Evolutionary conservation across 768 basidiomycete species (phyloP).

Genomic region (Naganishia friedmannii): DNA sequence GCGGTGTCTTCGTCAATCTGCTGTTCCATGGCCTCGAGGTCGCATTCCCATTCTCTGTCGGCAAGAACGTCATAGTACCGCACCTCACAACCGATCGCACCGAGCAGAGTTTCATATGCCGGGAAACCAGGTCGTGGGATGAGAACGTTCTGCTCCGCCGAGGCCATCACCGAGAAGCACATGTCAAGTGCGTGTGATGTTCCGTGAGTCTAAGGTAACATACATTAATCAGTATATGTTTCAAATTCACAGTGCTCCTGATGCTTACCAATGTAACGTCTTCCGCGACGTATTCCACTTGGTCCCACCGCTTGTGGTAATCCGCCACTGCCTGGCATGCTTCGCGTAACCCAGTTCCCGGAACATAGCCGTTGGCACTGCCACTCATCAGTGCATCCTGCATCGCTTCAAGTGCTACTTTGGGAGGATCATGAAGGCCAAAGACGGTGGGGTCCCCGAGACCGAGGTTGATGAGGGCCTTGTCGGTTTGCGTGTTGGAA

Average conservation of each 20-base stretch:
- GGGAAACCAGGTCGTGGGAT: conserved; percentile 51
- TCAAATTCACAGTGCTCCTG: neutral
- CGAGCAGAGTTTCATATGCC: conserved; percentile 49
- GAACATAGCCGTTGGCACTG: conserved; percentile 48
- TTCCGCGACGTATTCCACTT: conserved; percentile 39
- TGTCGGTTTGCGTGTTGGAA: conserved; percentile 36
- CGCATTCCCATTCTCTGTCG: conserved; percentile 50
- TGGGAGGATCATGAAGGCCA: conserved; percentile 48
- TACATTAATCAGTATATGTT: neutral
- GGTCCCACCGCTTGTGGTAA: conserved; percentile 50
- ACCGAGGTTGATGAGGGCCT: conserved; percentile 52
- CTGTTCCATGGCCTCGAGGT: conserved; percentile 47
- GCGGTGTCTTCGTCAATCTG: conserved; percentile 51
- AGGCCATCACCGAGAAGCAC: conserved; percentile 45
- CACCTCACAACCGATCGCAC: conserved; percentile 44
- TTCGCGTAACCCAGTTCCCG: conserved; percentile 41
- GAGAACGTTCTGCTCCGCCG: conserved; percentile 50
- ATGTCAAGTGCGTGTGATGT: conserved; percentile 51
- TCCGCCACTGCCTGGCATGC: conserved; percentile 49
- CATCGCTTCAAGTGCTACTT: conserved; percentile 43
- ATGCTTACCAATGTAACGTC: conserved; percentile 47
- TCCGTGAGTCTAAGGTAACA: conserved; percentile 46
- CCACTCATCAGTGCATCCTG: conserved; percentile 37
- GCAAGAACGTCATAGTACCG: conserved; percentile 51
- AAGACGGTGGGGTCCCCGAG: conserved; percentile 52